phyloP scores from a whole-genome alignment of 83 land plant genomes.

The Picea mariana region DNA sequence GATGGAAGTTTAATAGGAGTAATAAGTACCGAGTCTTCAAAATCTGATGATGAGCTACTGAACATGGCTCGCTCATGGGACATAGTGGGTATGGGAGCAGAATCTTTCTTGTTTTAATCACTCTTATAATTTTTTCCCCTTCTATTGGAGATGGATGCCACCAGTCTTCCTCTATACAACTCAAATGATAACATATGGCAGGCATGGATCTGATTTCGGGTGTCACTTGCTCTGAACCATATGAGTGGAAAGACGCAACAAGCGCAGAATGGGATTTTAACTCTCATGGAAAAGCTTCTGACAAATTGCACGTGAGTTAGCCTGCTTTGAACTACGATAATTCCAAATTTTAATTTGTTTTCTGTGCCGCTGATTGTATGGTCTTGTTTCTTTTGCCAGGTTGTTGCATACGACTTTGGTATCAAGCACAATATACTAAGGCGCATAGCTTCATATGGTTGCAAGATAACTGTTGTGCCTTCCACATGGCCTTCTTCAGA shows the following conservation, averaged over 20 bases:
- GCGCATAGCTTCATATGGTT: constrained; percentile 89
- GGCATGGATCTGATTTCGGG: constrained; percentile 90
- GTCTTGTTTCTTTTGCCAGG: constrained; percentile 37
- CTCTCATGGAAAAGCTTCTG: constrained; percentile 18
- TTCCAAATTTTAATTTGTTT: background rate
- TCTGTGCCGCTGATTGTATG: background rate
- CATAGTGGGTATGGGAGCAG: constrained; percentile 71
- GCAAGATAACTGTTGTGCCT: constrained; percentile 96
- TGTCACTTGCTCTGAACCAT: constrained; percentile 75
- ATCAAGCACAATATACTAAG: constrained; percentile 88
- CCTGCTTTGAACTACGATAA: background rate
- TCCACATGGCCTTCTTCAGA: constrained; percentile 85
- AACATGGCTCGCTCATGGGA: constrained; percentile 77
- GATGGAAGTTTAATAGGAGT: constrained; percentile 95
- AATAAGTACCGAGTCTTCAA: constrained; percentile 79
- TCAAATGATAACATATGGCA: constrained; percentile 25
- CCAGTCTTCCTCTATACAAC: background rate
- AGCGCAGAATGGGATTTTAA: constrained; percentile 82
- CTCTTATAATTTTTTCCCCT: background rate
- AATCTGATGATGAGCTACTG: constrained; percentile 80
- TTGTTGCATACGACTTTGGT: constrained; percentile 97
- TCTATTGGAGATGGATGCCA: background rate
- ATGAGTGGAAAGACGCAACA: constrained; percentile 81
- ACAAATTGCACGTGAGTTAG: constrained; percentile 62
- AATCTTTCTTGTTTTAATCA: background rate